phyloP scores from a whole-genome alignment of 208 protist genomes.

The Borovskyia barvae region DNA sequence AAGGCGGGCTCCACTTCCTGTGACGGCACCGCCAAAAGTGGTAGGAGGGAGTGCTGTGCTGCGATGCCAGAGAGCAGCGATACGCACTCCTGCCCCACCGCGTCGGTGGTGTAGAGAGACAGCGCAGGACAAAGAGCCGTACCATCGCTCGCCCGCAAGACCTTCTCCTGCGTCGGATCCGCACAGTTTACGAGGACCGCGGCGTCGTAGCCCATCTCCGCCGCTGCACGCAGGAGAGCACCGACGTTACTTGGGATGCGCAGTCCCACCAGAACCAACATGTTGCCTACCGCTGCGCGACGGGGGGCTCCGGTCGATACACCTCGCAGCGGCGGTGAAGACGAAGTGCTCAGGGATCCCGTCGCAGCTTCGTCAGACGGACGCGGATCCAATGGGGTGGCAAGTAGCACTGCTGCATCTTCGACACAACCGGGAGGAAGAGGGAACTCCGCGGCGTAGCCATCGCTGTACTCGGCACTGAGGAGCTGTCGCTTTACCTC shows the following conservation, averaged over 20 bases:
- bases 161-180: slow-evolving; percentile 79
- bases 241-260: slow-evolving; percentile 87
- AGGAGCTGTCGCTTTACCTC: slow-evolving; percentile 67
- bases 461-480: slow-evolving; percentile 75
- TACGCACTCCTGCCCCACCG: slow-evolving; percentile 31
- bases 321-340: background rate
- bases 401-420: slow-evolving; percentile 1
- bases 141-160: slow-evolving; percentile 82
- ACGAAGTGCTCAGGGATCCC: background rate
- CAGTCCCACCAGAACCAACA: slow-evolving; percentile 76
- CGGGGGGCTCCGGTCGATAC: background rate
- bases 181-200: slow-evolving; percentile 72
- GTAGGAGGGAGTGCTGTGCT: slow-evolving; percentile 55
- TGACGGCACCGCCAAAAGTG: slow-evolving; percentile 74
- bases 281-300: slow-evolving; percentile 28
- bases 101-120: slow-evolving; percentile 19
- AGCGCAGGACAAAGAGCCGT: slow-evolving; percentile 50
- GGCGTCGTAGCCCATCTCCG: slow-evolving; percentile 71
- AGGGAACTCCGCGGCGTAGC: slow-evolving; percentile 82
- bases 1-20: slow-evolving; percentile 68
- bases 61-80: slow-evolving; percentile 62
- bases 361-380: background rate
- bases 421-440: slow-evolving; percentile 13
- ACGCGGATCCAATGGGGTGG: background rate
- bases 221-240: slow-evolving; percentile 63